These are phyloP conservation scores for Fusarium denticulatum DNA, from an alignment of 2,329 filamentous ascomycete genomes.

Conservation along the genomic window DNA sequence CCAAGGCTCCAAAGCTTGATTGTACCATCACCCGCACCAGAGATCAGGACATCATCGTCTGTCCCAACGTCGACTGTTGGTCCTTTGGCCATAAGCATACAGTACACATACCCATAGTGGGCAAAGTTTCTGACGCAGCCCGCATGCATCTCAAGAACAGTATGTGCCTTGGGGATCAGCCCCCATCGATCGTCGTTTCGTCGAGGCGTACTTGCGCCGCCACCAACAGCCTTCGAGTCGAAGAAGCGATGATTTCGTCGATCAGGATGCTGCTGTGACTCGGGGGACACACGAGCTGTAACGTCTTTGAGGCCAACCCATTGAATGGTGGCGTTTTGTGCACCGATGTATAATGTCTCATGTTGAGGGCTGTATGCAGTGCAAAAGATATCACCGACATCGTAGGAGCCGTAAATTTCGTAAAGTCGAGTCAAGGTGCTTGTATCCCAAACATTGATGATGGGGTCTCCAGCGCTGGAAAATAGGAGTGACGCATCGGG, in stretches of 20 bases:
- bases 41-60: conserved; percentile 84
- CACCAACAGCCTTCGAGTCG: conserved; percentile 82
- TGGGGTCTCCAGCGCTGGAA: conserved; percentile 91
- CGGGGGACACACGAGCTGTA: conserved; percentile 66
- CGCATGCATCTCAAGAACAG: conserved; percentile 80
- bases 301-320: conserved; percentile 83
- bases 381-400: conserved; percentile 95
- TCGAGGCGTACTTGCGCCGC: conserved; percentile 80
- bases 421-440: conserved; percentile 79
- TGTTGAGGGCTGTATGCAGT: conserved; percentile 85
- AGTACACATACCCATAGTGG: conserved; percentile 95
- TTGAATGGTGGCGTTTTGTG: conserved; percentile 94
- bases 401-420: conserved; percentile 92
- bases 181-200: conserved; percentile 69
- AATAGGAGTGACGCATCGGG: conserved; percentile 81
- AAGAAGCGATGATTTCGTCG: conserved; percentile 89
- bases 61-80: conserved; percentile 72
- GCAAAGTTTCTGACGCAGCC: conserved; percentile 87
- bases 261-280: conserved; percentile 76
- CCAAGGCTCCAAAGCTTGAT: conserved; percentile 90
- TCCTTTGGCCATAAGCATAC: conserved; percentile 87
- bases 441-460: conserved; percentile 94
- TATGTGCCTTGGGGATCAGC: conserved; percentile 63
- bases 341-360: conserved; percentile 88
- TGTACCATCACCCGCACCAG: conserved; percentile 90